Evolutionary conservation across 1,284 basidiomycete species (phyloP).

Genomic region (Malassezia nana): DNA sequence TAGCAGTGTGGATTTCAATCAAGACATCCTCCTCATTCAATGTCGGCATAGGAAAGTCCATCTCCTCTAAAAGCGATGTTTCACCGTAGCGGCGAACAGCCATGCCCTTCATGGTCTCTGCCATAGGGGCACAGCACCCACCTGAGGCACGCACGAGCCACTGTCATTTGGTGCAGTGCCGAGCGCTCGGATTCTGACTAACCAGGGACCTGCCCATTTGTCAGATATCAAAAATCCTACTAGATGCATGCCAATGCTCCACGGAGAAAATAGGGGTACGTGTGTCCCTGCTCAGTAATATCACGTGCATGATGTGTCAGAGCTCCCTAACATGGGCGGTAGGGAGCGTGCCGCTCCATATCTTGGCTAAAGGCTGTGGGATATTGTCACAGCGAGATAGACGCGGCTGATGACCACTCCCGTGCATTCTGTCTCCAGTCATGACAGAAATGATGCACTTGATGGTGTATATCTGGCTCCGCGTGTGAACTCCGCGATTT

Average conservation of each 20-base stretch:
- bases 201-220: too few species aligned
- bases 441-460: background rate
- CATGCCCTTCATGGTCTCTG: background rate
- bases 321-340: background rate
- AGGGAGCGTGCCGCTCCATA: background rate
- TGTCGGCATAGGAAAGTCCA: background rate
- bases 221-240: too few species aligned
- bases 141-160: too few species aligned
- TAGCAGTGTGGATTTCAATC: background rate
- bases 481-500: background rate
- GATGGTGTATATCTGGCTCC: background rate
- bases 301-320: background rate
- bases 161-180: too few species aligned
- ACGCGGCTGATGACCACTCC: background rate
- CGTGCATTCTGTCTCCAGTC: background rate
- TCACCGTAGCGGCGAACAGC: background rate
- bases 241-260: background rate
- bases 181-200: too few species aligned
- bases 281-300: background rate
- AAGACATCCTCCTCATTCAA: background rate
- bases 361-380: background rate
- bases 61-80: background rate
- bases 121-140: too few species aligned
- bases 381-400: background rate
- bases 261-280: background rate